phyloP scores from a whole-genome alignment of 192 early-diverging fungal species.

The Tieghemiomyces parasiticus region DNA sequence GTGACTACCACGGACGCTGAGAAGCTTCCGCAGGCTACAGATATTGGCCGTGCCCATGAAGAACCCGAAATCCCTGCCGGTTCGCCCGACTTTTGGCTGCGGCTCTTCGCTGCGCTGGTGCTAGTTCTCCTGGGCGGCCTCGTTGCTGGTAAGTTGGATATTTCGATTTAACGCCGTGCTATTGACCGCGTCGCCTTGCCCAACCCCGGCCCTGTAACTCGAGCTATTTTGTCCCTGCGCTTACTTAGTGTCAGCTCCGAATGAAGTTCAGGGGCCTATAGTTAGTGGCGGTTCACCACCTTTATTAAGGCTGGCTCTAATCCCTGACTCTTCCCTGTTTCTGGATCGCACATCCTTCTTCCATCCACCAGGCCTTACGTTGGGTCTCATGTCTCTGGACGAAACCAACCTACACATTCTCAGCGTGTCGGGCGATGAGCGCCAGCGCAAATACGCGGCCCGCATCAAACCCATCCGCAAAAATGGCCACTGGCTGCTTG shows the following conservation, averaged over 20 bases:
- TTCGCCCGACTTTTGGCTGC: conserved; percentile 26
- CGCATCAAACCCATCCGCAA: conserved; percentile 77
- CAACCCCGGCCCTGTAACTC: neutral
- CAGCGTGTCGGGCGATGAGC: conserved; percentile 53
- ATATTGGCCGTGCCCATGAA: too few species aligned
- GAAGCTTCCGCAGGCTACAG: too few species aligned
- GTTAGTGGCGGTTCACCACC: neutral
- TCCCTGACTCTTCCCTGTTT: neutral
- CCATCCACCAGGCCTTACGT: conserved; percentile 30
- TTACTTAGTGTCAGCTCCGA: neutral
- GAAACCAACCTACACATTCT: conserved; percentile 68
- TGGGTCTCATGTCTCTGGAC: conserved; percentile 73
- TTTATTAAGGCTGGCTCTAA: neutral
- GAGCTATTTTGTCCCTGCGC: conserved; percentile 7
- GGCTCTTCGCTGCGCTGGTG: conserved; percentile 30
- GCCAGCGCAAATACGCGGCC: conserved; percentile 55
- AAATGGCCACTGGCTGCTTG: conserved; percentile 86
- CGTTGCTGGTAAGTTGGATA: conserved; percentile 39
- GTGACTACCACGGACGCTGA: too few species aligned
- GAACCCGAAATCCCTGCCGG: neutral
- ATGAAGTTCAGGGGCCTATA: neutral
- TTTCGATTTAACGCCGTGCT: neutral
- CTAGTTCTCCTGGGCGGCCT: conserved; percentile 70
- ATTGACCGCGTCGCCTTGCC: neutral
- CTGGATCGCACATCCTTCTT: neutral